phyloP scores from a whole-genome alignment of 768 basidiomycete genomes.

The Calvatia gigantea region DNA sequence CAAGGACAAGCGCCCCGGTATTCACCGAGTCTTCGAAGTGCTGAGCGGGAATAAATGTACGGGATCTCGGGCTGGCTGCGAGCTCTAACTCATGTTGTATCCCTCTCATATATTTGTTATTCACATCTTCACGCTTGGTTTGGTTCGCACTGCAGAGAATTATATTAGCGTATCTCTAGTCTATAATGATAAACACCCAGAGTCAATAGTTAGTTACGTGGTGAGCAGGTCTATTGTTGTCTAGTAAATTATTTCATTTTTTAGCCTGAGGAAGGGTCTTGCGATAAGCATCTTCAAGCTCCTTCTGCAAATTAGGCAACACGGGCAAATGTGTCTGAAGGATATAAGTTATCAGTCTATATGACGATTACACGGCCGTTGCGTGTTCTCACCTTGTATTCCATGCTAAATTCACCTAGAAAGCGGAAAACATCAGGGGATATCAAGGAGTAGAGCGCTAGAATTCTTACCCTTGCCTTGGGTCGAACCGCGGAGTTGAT shows the following conservation, averaged over 20 bases:
- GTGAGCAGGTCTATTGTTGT: not conserved
- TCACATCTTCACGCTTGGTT: not conserved
- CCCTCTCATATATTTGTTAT: too few species aligned
- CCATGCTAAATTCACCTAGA: slow-evolving; percentile 10
- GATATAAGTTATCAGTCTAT: slow-evolving; percentile 3
- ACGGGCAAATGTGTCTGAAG: slow-evolving; percentile 76
- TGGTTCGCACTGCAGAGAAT: not conserved
- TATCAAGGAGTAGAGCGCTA: slow-evolving; percentile 42
- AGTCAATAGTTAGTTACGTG: not conserved
- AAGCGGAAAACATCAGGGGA: slow-evolving; percentile 39
- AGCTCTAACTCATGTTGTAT: not conserved
- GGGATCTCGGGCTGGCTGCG: not conserved
- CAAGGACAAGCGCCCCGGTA: not conserved
- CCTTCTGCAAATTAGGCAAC: slow-evolving; percentile 80
- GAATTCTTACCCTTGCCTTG: slow-evolving; percentile 91
- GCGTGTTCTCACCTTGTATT: slow-evolving; percentile 4
- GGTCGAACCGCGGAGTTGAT: slow-evolving; percentile 86
- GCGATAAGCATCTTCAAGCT: slow-evolving; percentile 82
- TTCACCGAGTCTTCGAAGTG: not conserved
- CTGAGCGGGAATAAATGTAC: not conserved
- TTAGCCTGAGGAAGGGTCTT: slow-evolving; percentile 69
- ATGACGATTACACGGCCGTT: not conserved
- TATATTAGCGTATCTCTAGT: not conserved
- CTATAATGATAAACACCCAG: slow-evolving; percentile 1
- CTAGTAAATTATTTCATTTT: slow-evolving; percentile 45